These are phyloP conservation scores for Byssochlamys sp. DNA, from an alignment of 2,329 filamentous ascomycete species.

Conservation along the genomic window DNA sequence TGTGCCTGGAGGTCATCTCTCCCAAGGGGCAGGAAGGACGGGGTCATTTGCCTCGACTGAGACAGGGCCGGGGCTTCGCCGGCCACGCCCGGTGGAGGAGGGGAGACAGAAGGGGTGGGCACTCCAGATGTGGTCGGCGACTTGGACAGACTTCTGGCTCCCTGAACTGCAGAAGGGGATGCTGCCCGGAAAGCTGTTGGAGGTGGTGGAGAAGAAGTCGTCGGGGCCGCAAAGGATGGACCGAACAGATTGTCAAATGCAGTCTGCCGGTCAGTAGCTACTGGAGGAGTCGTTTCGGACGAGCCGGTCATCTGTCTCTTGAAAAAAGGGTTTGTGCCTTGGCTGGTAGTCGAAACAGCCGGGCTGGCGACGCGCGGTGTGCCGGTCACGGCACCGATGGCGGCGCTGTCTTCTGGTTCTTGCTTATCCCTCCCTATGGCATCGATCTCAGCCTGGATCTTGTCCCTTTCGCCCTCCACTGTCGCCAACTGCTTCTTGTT, in stretches of 20 bases:
- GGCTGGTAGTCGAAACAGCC: conserved; percentile 50
- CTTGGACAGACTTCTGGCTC: conserved; percentile 29
- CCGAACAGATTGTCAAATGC: conserved; percentile 84
- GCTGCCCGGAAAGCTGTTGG: conserved; percentile 54
- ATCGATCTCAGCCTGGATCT: conserved; percentile 69
- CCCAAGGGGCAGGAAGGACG: conserved; percentile 63
- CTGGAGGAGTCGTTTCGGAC: conserved; percentile 43
- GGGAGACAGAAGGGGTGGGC: conserved; percentile 55
- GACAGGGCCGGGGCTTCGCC: conserved; percentile 50
- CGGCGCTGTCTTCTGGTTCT: conserved; percentile 44
- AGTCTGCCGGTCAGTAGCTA: conserved; percentile 46
- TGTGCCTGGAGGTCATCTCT: conserved; percentile 48
- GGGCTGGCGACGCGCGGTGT: conserved; percentile 57
- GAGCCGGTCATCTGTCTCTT: conserved; percentile 47
- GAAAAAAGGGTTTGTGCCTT: conserved; percentile 90
- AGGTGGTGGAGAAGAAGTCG: conserved; percentile 38
- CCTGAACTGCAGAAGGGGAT: conserved; percentile 25
- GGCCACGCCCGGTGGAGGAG: conserved; percentile 35
- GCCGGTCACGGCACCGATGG: conserved; percentile 24
- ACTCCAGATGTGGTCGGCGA: conserved; percentile 39
- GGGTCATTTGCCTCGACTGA: conserved; percentile 67
- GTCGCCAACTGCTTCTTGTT: conserved; percentile 96
- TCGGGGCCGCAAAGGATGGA: conserved; percentile 49
- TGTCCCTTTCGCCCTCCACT: conserved; percentile 78
- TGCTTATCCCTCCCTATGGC: conserved; percentile 54